phyloP scores from a whole-genome alignment of 768 basidiomycete genomes.

The Gyrodon lividus region DNA sequence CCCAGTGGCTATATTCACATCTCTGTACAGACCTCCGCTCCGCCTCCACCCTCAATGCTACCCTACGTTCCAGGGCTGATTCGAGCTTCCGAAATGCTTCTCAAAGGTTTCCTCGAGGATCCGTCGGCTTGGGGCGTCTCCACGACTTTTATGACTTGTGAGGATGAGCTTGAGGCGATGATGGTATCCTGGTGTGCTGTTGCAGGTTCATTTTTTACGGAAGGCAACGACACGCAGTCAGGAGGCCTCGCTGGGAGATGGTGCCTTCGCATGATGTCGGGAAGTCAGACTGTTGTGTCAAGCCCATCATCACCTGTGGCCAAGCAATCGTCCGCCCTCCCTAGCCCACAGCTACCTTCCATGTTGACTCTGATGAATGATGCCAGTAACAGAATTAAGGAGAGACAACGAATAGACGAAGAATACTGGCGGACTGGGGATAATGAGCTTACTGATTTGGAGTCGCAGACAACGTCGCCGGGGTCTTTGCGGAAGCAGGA shows the following conservation, averaged over 20 bases:
- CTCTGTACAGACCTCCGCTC: conserved; percentile 33
- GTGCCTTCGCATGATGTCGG: conserved; percentile 15
- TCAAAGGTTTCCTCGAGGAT: conserved; percentile 54
- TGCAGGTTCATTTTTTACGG: conserved; percentile 38
- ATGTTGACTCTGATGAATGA: conserved; percentile 9
- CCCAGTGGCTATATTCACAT: conserved; percentile 1
- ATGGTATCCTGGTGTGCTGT: conserved; percentile 52
- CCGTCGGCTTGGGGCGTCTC: conserved; percentile 68
- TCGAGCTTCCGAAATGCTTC: conserved; percentile 46
- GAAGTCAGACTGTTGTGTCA: not conserved
- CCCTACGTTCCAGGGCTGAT: conserved; percentile 52
- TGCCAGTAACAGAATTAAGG: conserved; percentile 5
- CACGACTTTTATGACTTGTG: conserved; percentile 52
- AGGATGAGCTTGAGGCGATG: conserved; percentile 52
- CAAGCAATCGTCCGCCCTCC: conserved; percentile 7
- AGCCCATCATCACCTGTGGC: conserved; percentile 2
- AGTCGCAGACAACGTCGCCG: not conserved
- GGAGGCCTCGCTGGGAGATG: conserved; percentile 18
- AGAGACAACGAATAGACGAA: conserved; percentile 5
- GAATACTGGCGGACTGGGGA: not conserved
- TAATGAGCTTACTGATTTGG: not conserved
- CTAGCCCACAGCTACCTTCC: conserved; percentile 11
- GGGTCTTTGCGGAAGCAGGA: not conserved
- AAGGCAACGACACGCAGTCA: conserved; percentile 12
- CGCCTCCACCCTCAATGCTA: conserved; percentile 52